A percentile compares a stretch with the other conserved stretches of the same genome.
These are phyloP conservation scores for Mycena sp. DNA, from an alignment of 1,284 basidiomycete species.

Conservation along the genomic window DNA sequence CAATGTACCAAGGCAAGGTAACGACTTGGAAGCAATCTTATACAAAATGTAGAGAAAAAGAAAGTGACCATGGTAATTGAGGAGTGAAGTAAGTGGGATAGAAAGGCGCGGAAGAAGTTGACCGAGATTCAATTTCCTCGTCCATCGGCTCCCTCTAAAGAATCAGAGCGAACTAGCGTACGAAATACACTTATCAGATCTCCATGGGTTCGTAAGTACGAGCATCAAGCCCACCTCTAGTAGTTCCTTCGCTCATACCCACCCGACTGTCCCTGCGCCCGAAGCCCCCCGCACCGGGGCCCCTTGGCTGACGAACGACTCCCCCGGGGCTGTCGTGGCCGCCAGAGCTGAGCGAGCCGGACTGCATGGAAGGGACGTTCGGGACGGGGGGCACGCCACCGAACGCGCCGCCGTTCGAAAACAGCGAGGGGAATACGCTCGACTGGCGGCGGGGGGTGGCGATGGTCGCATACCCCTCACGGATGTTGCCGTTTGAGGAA, in stretches of 20 bases:
- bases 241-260: slow-evolving; percentile 62
- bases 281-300: slow-evolving; percentile 79
- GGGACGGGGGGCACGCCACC: slow-evolving; percentile 79
- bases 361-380: slow-evolving; percentile 66
- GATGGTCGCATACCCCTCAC: slow-evolving; percentile 90
- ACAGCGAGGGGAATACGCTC: slow-evolving; percentile 70
- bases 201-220: slow-evolving; percentile 86
- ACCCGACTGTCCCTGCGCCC: slow-evolving; percentile 70
- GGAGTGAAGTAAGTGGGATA: background rate
- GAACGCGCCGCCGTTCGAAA: slow-evolving; percentile 57
- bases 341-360: slow-evolving; percentile 55
- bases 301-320: slow-evolving; percentile 83
- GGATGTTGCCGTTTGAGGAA: slow-evolving; percentile 90
- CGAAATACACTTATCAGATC: slow-evolving; percentile 60
- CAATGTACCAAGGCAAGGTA: slow-evolving; percentile 41
- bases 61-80: slow-evolving; percentile 13
- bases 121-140: slow-evolving; percentile 38
- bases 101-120: too few species aligned
- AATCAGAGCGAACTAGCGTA: slow-evolving; percentile 51
- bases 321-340: slow-evolving; percentile 55
- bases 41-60: slow-evolving; percentile 41
- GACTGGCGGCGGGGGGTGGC: slow-evolving; percentile 81
- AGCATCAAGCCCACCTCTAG: slow-evolving; percentile 77
- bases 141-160: slow-evolving; percentile 54
- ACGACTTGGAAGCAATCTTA: slow-evolving; percentile 45